phyloP scores from a whole-genome alignment of 108 stramenopile species.

The Nannochloropsis gaditana region DNA sequence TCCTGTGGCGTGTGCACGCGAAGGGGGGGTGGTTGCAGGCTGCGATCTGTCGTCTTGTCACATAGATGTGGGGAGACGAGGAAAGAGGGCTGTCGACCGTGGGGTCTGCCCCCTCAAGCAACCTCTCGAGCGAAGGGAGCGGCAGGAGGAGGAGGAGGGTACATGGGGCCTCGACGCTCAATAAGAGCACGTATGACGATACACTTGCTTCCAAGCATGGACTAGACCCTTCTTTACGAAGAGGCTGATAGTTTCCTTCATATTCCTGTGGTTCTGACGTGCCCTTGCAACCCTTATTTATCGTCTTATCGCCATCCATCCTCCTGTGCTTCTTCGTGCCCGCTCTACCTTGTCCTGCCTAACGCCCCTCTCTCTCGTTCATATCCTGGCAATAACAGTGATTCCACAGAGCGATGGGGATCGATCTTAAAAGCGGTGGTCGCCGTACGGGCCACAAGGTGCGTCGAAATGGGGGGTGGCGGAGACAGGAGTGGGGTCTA shows the following conservation, averaged over 20 bases:
- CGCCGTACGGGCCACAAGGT: conserved; percentile 96
- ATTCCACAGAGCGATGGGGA: conserved; percentile 64
- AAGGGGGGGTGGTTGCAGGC: too few species aligned
- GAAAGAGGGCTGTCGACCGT: too few species aligned
- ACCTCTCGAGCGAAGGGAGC: too few species aligned
- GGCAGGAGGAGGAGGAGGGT: too few species aligned
- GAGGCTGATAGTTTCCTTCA: background rate
- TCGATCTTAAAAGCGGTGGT: conserved; percentile 96
- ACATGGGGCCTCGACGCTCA: too few species aligned
- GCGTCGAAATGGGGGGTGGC: conserved; percentile 30
- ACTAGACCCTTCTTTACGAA: conserved; percentile 17
- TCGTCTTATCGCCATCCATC: background rate
- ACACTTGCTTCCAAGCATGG: conserved; percentile 13
- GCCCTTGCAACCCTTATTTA: background rate
- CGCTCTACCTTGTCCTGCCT: background rate
- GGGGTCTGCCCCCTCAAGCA: too few species aligned
- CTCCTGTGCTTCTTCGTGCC: background rate
- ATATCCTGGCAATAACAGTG: too few species aligned
- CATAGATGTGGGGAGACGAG: too few species aligned
- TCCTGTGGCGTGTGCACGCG: too few species aligned
- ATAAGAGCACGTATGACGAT: background rate
- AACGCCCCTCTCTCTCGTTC: background rate
- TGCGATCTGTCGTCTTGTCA: too few species aligned
- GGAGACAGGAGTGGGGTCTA: too few species aligned
- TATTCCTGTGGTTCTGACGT: conserved; percentile 18